These are phyloP conservation scores for Amanita polypyramis DNA, from an alignment of 768 basidiomycete genomes.

Conservation along the genomic window DNA sequence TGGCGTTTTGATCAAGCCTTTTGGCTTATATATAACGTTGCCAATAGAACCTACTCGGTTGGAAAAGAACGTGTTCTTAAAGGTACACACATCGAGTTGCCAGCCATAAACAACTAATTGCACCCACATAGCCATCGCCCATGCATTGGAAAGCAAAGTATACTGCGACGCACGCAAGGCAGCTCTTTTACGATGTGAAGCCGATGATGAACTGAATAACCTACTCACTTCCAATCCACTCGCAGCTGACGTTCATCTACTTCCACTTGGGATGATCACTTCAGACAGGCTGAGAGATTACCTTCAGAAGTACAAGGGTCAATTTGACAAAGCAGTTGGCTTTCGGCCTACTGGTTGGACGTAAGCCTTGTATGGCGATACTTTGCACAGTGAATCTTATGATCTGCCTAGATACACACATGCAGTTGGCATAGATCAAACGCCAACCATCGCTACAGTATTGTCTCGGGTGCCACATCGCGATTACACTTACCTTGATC, in stretches of 20 bases:
- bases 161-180: constrained; percentile 85
- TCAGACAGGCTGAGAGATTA: constrained; percentile 74
- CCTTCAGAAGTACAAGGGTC: constrained; percentile 59
- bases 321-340: constrained; percentile 64
- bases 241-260: constrained; percentile 74
- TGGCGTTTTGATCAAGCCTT: constrained; percentile 9
- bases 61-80: constrained; percentile 98
- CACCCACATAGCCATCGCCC: constrained; percentile 58
- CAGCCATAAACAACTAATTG: neutral
- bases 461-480: constrained; percentile 56
- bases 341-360: constrained; percentile 97
- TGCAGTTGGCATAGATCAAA: constrained; percentile 49
- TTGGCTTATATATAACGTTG: neutral
- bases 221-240: constrained; percentile 70
- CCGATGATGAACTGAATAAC: constrained; percentile 70
- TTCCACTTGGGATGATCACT: constrained; percentile 67
- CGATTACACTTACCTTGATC: constrained; percentile 58
- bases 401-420: constrained; percentile 46
- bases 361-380: constrained; percentile 32
- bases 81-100: constrained; percentile 33
- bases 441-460: constrained; percentile 57
- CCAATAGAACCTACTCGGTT: constrained; percentile 80
- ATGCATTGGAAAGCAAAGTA: constrained; percentile 69
- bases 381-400: neutral
- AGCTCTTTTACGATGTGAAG: constrained; percentile 73